Evolutionary conservation across 2,329 filamentous ascomycete species (phyloP).

Genomic region (Capronia americana): DNA sequence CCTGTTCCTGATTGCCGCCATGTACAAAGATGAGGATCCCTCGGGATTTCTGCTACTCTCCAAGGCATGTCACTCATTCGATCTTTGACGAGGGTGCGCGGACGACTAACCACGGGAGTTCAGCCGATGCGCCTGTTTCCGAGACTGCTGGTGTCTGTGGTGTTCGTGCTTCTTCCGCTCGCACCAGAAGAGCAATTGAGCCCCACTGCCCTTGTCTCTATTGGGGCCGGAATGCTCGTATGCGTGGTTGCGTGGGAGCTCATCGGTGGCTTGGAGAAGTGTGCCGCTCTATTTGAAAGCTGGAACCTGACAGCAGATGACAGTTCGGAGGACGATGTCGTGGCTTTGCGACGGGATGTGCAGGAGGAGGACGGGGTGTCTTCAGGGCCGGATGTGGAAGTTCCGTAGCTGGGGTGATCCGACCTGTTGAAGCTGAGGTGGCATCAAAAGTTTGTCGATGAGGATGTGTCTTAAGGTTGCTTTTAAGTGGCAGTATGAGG

Average conservation of each 20-base stretch:
- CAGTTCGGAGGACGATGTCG: conserved; percentile 13
- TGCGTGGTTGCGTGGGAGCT: conserved; percentile 56
- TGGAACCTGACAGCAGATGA: conserved; percentile 24
- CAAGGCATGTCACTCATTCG: too few species aligned
- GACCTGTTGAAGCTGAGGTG: too few species aligned
- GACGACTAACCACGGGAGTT: too few species aligned
- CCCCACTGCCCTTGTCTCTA: conserved; percentile 49
- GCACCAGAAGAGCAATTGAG: conserved; percentile 37
- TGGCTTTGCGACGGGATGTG: conserved; percentile 1
- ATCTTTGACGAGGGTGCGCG: too few species aligned
- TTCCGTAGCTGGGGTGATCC: too few species aligned
- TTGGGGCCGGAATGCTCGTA: conserved; percentile 53
- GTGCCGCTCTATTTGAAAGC: conserved; percentile 24
- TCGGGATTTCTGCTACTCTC: too few species aligned
- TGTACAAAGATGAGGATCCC: too few species aligned
- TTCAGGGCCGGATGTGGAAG: too few species aligned
- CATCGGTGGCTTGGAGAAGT: conserved; percentile 24
- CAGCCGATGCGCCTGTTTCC: conserved; percentile 17
- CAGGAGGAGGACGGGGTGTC: too few species aligned
- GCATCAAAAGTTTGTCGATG: too few species aligned
- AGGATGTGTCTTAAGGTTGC: too few species aligned
- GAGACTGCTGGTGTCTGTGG: conserved; percentile 19
- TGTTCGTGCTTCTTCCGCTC: conserved; percentile 24
- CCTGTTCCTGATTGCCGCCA: conserved; percentile 39
- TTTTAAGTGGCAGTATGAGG: too few species aligned